Percentiles rank a stretch among this genome's conserved stretches.
Evolutionary conservation across 1,139 yeast species (phyloP).

Genomic region (Diutina scorzettiae): DNA sequence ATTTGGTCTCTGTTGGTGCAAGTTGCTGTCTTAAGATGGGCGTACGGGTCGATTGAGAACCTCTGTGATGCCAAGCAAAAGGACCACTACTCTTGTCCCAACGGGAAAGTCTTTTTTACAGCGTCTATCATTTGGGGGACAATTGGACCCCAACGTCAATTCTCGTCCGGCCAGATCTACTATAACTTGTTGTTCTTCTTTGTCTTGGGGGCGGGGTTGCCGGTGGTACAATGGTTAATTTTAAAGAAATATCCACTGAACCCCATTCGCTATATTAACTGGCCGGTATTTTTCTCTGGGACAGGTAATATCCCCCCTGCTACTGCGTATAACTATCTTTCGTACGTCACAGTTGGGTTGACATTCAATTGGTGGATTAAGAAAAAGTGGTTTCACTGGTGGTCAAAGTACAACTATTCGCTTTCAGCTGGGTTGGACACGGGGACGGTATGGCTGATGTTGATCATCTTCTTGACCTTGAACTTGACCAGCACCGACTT

Average conservation of each 20-base stretch:
- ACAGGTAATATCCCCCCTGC: constrained; percentile 38
- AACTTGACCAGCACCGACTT: constrained; percentile 20
- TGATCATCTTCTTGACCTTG: constrained; percentile 13
- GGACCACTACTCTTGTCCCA: constrained; percentile 29
- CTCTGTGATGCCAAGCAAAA: constrained; percentile 36
- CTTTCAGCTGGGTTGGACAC: constrained; percentile 12
- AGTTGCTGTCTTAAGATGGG: constrained; percentile 34
- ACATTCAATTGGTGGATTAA: constrained; percentile 38
- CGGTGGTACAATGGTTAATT: constrained; percentile 33
- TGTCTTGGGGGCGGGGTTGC: constrained; percentile 22
- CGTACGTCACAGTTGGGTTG: constrained; percentile 29
- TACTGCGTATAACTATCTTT: constrained; percentile 30
- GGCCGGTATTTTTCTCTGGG: constrained; percentile 38
- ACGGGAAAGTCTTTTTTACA: constrained; percentile 34
- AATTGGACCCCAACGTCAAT: constrained; percentile 44
- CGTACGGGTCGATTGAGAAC: constrained; percentile 25
- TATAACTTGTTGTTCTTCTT: constrained; percentile 30
- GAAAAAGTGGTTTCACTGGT: constrained; percentile 41
- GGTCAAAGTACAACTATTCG: constrained; percentile 12
- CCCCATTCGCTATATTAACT: constrained; percentile 30
- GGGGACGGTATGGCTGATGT: constrained; percentile 36
- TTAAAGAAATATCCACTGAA: constrained; percentile 38
- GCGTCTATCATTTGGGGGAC: constrained; percentile 60
- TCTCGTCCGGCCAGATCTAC: constrained; percentile 24
- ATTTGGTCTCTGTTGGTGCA: constrained; percentile 34